Conservation (phyloP, 78 protist genomes). For the Dictyostelium firmibasis region DNA sequence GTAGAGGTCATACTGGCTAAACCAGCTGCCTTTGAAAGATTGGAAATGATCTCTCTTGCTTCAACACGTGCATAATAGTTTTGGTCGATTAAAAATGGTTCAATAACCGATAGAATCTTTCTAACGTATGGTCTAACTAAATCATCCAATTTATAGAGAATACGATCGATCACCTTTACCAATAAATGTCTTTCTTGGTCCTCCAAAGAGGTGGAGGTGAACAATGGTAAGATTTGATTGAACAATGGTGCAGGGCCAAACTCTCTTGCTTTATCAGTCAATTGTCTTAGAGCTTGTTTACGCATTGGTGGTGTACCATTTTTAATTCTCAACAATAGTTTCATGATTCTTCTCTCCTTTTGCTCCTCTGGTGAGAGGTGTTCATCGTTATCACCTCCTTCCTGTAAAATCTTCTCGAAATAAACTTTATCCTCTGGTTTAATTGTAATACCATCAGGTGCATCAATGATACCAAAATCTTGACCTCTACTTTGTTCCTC, state of each 20-base stretch:
- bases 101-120: slow-evolving; percentile 98
- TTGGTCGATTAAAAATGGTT: slow-evolving; percentile 98
- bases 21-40: slow-evolving; percentile 99
- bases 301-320: slow-evolving; percentile 99
- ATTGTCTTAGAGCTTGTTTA: slow-evolving; percentile 94
- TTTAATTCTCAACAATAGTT: slow-evolving; percentile 94
- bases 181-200: slow-evolving; percentile 99
- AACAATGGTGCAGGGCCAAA: slow-evolving; percentile 98
- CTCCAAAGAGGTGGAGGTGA: slow-evolving; percentile 96
- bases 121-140: slow-evolving; percentile 97
- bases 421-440: slow-evolving; percentile 97
- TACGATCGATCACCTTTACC: slow-evolving; percentile 98
- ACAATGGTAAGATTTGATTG: slow-evolving; percentile 96
- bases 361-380: slow-evolving; percentile 85
- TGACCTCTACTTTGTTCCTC: slow-evolving; percentile 16
- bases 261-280: slow-evolving; percentile 97
- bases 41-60: slow-evolving; percentile 98
- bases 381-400: slow-evolving; percentile 81
- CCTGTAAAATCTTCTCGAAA: slow-evolving; percentile 90
- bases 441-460: slow-evolving; percentile 87
- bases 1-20: slow-evolving; percentile 98
- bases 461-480: slow-evolving; percentile 18
- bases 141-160: slow-evolving; percentile 97
- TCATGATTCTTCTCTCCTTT: slow-evolving; percentile 95
- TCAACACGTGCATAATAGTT: slow-evolving; percentile 98